phyloP scores from a whole-genome alignment of 768 basidiomycete species.

The Collybia nuda region DNA sequence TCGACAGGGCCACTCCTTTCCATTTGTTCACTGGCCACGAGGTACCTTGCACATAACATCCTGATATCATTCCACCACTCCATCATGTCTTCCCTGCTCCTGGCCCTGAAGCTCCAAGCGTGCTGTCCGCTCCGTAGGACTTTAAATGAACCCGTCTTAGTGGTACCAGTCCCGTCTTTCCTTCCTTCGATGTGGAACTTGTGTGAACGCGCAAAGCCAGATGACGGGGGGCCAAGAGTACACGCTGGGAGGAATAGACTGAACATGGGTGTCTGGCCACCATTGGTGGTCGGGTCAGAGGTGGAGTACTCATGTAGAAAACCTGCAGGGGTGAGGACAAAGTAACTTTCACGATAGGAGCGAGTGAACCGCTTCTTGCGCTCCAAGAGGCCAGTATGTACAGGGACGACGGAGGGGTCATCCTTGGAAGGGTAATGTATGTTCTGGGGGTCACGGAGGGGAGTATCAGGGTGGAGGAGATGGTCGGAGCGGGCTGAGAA shows the following conservation, averaged over 20 bases:
- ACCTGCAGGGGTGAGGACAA: constrained; percentile 91
- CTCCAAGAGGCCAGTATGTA: constrained; percentile 89
- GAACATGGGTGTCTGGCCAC: constrained; percentile 66
- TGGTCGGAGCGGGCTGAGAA: constrained; percentile 94
- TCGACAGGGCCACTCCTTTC: constrained; percentile 91
- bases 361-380: constrained; percentile 96
- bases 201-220: constrained; percentile 67
- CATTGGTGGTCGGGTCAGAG: constrained; percentile 62
- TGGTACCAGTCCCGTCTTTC: constrained; percentile 76
- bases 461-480: constrained; percentile 95
- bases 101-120: constrained; percentile 88
- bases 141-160: constrained; percentile 55
- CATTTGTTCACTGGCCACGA: constrained; percentile 92
- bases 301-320: constrained; percentile 91
- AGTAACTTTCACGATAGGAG: constrained; percentile 82
- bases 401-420: constrained; percentile 80
- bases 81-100: constrained; percentile 97
- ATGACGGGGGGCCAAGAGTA: constrained; percentile 89
- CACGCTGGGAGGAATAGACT: constrained; percentile 92
- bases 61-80: constrained; percentile 99
- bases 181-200: constrained; percentile 97
- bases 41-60: constrained; percentile 90
- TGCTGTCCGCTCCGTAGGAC: constrained; percentile 27
- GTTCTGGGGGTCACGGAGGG: constrained; percentile 72
- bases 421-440: constrained; percentile 90